Conservation (phyloP, 129 eudicot species). For the Calendula officinalis region DNA sequence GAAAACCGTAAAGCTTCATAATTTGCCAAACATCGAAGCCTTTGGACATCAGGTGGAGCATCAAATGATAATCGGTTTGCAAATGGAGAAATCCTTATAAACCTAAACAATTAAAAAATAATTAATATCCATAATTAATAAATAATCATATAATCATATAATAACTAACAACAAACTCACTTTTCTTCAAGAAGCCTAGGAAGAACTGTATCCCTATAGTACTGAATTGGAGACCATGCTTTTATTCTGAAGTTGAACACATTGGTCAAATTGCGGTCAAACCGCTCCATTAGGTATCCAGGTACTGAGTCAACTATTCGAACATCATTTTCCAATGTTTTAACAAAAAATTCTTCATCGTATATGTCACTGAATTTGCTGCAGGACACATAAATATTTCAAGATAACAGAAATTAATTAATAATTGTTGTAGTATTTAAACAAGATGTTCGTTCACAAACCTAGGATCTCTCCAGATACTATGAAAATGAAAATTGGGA, state of each 20-base stretch:
- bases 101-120: conserved; percentile 37
- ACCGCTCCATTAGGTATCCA: conserved; percentile 88
- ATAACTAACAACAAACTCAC: conserved; percentile 38
- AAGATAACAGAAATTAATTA: background rate
- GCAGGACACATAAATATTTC: conserved; percentile 38
- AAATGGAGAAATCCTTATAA: conserved; percentile 95
- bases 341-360: conserved; percentile 67
- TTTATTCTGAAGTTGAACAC: conserved; percentile 87
- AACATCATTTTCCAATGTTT: conserved; percentile 74
- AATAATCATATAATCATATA: background rate
- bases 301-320: conserved; percentile 73
- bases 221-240: conserved; percentile 78
- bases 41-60: conserved; percentile 90
- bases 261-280: conserved; percentile 81
- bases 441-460: conserved; percentile 24
- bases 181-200: conserved; percentile 92
- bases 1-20: conserved; percentile 88
- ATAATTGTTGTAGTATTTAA: background rate
- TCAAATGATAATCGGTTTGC: conserved; percentile 96
- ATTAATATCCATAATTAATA: background rate
- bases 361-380: conserved; percentile 89
- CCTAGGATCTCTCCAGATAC: conserved; percentile 99
- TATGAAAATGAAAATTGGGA: conserved; percentile 93
- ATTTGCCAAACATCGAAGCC: conserved; percentile 91
- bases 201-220: conserved; percentile 81